Percentiles rank a stretch among this genome's conserved stretches.
Conservation (phyloP, 2,329 filamentous ascomycete species). For the Aspergillus floridensis region DNA sequence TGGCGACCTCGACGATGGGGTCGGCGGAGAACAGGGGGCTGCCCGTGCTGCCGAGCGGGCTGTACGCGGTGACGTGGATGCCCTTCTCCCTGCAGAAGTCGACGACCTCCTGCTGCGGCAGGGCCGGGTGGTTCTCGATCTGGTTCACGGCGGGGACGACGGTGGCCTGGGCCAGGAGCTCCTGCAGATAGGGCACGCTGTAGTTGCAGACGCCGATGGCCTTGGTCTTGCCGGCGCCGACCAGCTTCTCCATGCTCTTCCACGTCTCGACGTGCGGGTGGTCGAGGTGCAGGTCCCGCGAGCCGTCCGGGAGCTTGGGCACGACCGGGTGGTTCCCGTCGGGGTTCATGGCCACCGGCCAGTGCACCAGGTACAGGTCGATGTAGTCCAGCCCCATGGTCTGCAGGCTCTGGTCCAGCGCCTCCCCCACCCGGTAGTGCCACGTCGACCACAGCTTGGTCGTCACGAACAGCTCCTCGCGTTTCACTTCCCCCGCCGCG, state of each 20-base stretch:
- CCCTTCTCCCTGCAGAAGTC: slow-evolving; percentile 51
- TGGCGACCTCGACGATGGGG: slow-evolving; percentile 42
- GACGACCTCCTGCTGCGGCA: slow-evolving; percentile 54
- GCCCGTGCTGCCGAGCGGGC: slow-evolving; percentile 43
- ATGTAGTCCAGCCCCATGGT: slow-evolving; percentile 75
- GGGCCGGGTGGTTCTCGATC: slow-evolving; percentile 76
- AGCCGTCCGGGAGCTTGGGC: slow-evolving; percentile 71
- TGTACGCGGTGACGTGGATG: slow-evolving; percentile 55
- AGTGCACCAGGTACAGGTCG: slow-evolving; percentile 80
- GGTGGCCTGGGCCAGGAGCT: slow-evolving; percentile 57
- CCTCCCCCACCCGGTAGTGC: slow-evolving; percentile 66
- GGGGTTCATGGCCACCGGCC: slow-evolving; percentile 76
- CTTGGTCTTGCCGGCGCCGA: slow-evolving; percentile 53
- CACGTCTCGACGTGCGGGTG: slow-evolving; percentile 74
- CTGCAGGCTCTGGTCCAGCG: slow-evolving; percentile 70
- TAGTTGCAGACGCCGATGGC: slow-evolving; percentile 62
- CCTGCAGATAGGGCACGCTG: slow-evolving; percentile 53
- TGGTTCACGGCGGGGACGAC: slow-evolving; percentile 71
- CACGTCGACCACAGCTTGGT: slow-evolving; percentile 85
- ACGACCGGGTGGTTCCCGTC: slow-evolving; percentile 57
- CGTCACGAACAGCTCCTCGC: slow-evolving; percentile 78
- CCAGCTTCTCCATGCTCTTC: slow-evolving; percentile 65
- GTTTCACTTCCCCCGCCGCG: slow-evolving; percentile 64
- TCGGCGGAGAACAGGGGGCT: slow-evolving; percentile 44
- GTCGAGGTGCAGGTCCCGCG: slow-evolving; percentile 66